Conservation (phyloP, 202 grass and related monocot species). For the Eragrostis tef region DNA sequence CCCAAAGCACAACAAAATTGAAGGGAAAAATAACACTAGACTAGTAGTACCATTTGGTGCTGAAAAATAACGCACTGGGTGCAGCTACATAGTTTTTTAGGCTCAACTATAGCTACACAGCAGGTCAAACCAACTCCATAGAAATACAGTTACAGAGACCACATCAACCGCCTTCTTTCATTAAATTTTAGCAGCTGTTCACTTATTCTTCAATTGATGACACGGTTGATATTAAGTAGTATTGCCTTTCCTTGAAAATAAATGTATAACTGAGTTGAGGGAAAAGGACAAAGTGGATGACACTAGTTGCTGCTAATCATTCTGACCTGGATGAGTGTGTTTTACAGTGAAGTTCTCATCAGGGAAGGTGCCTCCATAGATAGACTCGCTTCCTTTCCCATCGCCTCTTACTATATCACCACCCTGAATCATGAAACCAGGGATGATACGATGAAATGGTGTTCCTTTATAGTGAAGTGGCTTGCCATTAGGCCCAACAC, state of each 20-base stretch:
- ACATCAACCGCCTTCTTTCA: not conserved
- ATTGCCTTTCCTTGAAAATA: not conserved
- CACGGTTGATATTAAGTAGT: not conserved
- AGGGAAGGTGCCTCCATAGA: constrained; percentile 80
- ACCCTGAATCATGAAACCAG: constrained; percentile 96
- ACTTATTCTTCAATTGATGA: constrained; percentile 1
- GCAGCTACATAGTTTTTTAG: constrained; percentile 4
- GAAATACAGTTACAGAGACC: not conserved
- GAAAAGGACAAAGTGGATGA: not conserved
- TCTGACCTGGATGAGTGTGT: constrained; percentile 80
- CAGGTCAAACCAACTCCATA: not conserved
- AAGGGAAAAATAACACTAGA: not conserved
- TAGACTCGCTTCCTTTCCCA: constrained; percentile 78
- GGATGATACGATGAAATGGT: constrained; percentile 84
- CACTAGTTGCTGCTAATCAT: constrained; percentile 14
- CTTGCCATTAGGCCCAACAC: constrained; percentile 65
- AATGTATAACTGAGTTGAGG: constrained; percentile 1
- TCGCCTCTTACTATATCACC: constrained; percentile 78
- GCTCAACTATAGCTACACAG: not conserved
- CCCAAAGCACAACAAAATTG: not conserved
- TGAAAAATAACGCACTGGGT: not conserved
- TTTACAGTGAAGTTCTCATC: constrained; percentile 92
- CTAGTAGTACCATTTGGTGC: not conserved
- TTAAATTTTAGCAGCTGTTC: not conserved
- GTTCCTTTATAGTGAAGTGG: constrained; percentile 92